Evolutionary conservation across 2,329 filamentous ascomycete species (phyloP).

Genomic region (Aspergillus clavatus): DNA sequence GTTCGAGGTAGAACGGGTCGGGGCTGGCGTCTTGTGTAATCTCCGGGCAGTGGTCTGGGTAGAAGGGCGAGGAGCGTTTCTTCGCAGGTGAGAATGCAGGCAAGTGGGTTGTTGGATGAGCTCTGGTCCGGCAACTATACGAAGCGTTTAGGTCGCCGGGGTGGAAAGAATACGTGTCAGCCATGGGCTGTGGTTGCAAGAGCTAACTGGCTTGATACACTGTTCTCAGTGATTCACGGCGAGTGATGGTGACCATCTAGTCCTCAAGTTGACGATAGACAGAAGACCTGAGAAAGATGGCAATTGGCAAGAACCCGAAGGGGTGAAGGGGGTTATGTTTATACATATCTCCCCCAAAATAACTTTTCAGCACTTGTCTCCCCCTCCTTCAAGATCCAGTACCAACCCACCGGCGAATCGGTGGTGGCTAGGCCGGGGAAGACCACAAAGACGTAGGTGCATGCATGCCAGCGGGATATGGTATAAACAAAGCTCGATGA

Average conservation of each 20-base stretch:
- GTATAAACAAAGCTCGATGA: conserved; percentile 35
- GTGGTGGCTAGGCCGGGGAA: conserved; percentile 29
- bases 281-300: conserved; percentile 11
- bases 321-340: conserved; percentile 32
- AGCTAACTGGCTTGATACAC: conserved; percentile 1
- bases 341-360: conserved; percentile 30
- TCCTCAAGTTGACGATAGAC: conserved; percentile 1
- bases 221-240: conserved; percentile 8
- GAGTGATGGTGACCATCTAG: conserved; percentile 8
- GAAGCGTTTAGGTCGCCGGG: conserved; percentile 32
- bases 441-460: conserved; percentile 10
- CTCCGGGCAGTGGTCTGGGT: conserved; percentile 22
- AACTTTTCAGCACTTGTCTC: too few species aligned
- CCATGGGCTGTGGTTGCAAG: conserved; percentile 34
- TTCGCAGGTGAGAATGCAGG: conserved; percentile 25
- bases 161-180: conserved; percentile 30
- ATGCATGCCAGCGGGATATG: conserved; percentile 35
- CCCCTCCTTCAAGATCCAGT: conserved; percentile 4
- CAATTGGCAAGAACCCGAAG: conserved; percentile 12
- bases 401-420: conserved; percentile 11
- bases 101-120: conserved; percentile 27
- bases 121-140: conserved; percentile 28
- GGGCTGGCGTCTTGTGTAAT: conserved; percentile 32
- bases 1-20: conserved; percentile 39
- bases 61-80: conserved; percentile 30